Conservation (phyloP, 345 rosid genomes). For the Citrus australasica region DNA sequence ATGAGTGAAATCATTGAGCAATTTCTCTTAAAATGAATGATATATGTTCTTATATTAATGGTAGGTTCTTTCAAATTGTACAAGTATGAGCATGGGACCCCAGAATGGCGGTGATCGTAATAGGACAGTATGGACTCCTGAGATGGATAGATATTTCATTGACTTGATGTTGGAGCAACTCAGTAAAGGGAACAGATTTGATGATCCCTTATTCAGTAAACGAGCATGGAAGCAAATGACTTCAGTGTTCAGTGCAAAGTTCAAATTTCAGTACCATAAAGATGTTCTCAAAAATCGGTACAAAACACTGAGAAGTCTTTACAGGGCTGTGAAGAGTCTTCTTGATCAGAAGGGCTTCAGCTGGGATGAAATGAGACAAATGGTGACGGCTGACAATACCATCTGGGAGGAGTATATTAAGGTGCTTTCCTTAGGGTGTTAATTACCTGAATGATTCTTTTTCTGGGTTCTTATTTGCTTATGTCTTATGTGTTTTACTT, state of each 20-base stretch:
- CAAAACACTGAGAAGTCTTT: constrained; percentile 61
- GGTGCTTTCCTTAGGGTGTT: constrained; percentile 37
- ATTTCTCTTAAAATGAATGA: background rate
- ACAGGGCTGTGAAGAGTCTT: constrained; percentile 53
- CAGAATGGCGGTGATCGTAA: constrained; percentile 38
- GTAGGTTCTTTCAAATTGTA: constrained; percentile 14
- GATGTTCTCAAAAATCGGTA: constrained; percentile 73
- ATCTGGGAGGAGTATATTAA: constrained; percentile 74
- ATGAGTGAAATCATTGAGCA: background rate
- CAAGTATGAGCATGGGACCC: constrained; percentile 34
- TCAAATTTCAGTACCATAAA: constrained; percentile 58
- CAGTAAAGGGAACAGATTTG: constrained; percentile 61
- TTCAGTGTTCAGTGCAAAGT: constrained; percentile 54
- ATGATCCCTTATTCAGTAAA: constrained; percentile 72
- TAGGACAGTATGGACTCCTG: constrained; percentile 86
- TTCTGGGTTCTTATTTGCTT: background rate
- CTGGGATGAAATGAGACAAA: constrained; percentile 67
- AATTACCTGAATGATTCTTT: background rate
- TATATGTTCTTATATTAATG: background rate
- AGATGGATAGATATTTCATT: constrained; percentile 82
- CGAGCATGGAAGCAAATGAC: constrained; percentile 86
- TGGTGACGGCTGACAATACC: constrained; percentile 58
- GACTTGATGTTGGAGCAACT: constrained; percentile 70
- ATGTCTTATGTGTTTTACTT: constrained; percentile 17
- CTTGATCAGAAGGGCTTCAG: constrained; percentile 54